phyloP scores from a whole-genome alignment of 352 stramenopile genomes.

The Phytophthora pluvialis region DNA sequence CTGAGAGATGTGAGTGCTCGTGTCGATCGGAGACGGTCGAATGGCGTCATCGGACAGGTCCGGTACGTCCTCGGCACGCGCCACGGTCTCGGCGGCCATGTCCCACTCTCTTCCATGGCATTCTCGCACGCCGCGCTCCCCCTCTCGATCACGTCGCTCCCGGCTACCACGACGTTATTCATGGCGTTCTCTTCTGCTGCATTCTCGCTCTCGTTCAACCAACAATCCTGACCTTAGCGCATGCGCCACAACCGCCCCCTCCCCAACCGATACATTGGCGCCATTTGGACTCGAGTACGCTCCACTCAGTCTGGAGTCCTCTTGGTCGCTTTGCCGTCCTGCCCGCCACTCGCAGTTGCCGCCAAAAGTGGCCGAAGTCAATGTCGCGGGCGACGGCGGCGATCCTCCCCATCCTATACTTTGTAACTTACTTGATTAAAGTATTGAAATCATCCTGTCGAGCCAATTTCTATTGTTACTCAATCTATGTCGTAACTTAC shows the following conservation, averaged over 20 bases:
- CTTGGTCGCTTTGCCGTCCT: slow-evolving; percentile 1
- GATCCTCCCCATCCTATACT: too few species aligned
- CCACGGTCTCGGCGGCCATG: too few species aligned
- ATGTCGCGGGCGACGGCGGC: not conserved
- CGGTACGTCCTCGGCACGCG: too few species aligned
- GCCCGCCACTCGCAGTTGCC: not conserved
- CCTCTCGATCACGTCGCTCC: too few species aligned
- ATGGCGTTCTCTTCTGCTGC: too few species aligned
- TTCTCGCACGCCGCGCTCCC: not conserved
- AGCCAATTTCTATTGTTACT: too few species aligned
- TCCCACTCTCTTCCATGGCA: not conserved
- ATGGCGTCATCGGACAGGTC: not conserved
- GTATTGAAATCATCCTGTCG: too few species aligned
- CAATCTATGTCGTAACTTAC: too few species aligned
- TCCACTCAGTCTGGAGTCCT: slow-evolving; percentile 6
- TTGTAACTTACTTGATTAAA: too few species aligned
- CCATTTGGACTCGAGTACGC: slow-evolving; percentile 11
- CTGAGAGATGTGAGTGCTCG: slow-evolving; percentile 12
- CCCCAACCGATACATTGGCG: slow-evolving; percentile 8
- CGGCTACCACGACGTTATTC: too few species aligned
- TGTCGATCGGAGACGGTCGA: slow-evolving; percentile 21
- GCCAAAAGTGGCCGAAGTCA: slow-evolving; percentile 8
- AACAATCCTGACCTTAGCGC: slow-evolving; percentile 16
- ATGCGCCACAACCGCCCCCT: slow-evolving; percentile 12
- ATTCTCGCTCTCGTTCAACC: too few species aligned